These are phyloP conservation scores for Breynia disticha DNA, from an alignment of 441 rosid genomes.

Conservation along the genomic window DNA sequence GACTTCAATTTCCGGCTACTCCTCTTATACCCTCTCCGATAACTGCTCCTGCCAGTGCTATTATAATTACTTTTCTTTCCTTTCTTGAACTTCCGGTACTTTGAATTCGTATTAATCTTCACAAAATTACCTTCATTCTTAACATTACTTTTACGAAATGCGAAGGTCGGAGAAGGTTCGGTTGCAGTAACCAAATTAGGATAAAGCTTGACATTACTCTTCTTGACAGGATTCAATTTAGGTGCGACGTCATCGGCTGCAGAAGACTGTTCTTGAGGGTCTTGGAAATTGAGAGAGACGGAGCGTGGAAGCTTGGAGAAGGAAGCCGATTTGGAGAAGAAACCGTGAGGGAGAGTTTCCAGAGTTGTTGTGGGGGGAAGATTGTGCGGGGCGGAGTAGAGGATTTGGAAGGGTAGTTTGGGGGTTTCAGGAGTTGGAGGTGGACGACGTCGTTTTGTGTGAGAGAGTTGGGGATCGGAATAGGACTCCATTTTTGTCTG, in stretches of 20 bases:
- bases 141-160: constrained; percentile 25
- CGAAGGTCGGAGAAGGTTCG: constrained; percentile 37
- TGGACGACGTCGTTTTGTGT: no score
- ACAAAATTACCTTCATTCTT: constrained; percentile 81
- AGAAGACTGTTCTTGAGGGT: background rate
- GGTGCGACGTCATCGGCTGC: constrained; percentile 2
- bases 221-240: constrained; percentile 15
- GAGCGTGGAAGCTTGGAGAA: constrained; percentile 47
- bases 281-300: constrained; percentile 34
- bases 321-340: constrained; percentile 47
- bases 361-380: constrained; percentile 17
- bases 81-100: constrained; percentile 48
- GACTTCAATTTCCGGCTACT: constrained; percentile 29
- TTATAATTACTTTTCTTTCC: constrained; percentile 21
- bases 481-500: constrained; percentile 68
- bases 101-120: constrained; percentile 48
- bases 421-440: constrained; percentile 70
- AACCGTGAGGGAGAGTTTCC: constrained; percentile 45
- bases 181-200: constrained; percentile 54
- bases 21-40: no score
- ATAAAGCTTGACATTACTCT: constrained; percentile 11
- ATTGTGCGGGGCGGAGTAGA: constrained; percentile 26
- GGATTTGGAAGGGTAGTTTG: constrained; percentile 51
- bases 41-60: constrained; percentile 17
- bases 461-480: constrained; percentile 81